Evolutionary conservation across 83 land plant genomes (phyloP), one percentile per base, ranked within the genome.

Genomic region (Diphasiastrum complanatum): DNA sequence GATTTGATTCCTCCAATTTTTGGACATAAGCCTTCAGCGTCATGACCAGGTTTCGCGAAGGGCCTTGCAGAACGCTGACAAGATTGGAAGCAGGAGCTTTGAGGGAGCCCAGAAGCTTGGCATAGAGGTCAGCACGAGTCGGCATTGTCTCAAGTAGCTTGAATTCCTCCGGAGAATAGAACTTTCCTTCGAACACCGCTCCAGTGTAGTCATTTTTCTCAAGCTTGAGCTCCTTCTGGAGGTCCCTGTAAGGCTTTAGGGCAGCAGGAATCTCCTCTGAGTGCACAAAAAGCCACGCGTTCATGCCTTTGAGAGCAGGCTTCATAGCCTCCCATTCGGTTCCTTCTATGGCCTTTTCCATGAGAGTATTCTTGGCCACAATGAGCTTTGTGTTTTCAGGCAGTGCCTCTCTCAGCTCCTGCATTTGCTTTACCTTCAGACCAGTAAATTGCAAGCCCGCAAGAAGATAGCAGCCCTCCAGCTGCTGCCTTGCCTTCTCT

Each of bases 251-350:
- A 19, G 97, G 93, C 69, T 84, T 89, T 28, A 89, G 47, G 1
- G 93, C 93, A 5, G 65, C 68, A 0, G 97, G 99, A 34, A 95
- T 84, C 63, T 89, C 97, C 63, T 95, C 97, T 1, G 76, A 68
- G 78, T 89, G 93, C 18, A 95, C 97, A 47, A 95, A 95, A 29
- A 89, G 61, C 83, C 85, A 95, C 2, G 85, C 96, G 52, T 89
- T 89, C 93, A 86, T 86, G 11, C 99, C 96, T 37, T 66, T 79
- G 81, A 86, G 76, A 47, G 88, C 86, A 1, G 96, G 96, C 68
- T 79, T 75, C 34, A 95, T 71, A 0, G 87, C 82, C 76, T 82
- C 99, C 89, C 91, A 95, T 31, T 64, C 45, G 27, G 96, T 95
- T 1, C 93, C 97, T 54, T 95, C 93, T 3, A 89, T 67, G 49